Evolutionary conservation across 208 protist species (phyloP).

Genomic region (Acanthamoeba sp.): DNA sequence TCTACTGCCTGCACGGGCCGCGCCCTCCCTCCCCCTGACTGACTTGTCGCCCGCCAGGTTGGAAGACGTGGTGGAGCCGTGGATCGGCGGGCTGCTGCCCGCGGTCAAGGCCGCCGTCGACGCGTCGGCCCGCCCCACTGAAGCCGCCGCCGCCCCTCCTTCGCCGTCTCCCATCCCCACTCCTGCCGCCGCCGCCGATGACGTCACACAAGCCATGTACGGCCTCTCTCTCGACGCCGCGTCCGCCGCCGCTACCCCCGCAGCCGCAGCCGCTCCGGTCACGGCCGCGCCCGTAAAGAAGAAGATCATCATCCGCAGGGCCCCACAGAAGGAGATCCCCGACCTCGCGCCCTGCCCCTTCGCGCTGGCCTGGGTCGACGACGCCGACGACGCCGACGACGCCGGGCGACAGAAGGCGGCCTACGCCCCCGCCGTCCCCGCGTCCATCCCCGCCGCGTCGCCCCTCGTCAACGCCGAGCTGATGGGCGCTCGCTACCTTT

Average conservation of each 20-base stretch:
- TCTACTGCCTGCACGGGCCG: too few relatives aligned
- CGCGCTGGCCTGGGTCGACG: not conserved
- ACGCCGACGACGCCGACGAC: not conserved
- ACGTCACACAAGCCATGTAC: constrained; percentile 56
- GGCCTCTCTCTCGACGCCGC: not conserved
- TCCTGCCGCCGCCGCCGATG: not conserved
- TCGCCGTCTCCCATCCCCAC: too few relatives aligned
- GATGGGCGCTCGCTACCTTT: constrained; percentile 20
- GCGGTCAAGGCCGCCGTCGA: not conserved
- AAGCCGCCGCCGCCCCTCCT: not conserved
- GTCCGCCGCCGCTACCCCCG: not conserved
- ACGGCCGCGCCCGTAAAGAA: constrained; percentile 23
- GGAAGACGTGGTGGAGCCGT: constrained; percentile 59
- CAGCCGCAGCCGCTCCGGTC: not conserved
- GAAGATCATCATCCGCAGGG: constrained; percentile 57
- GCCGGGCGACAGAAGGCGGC: too few relatives aligned
- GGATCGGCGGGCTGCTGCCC: not conserved
- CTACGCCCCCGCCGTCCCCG: not conserved
- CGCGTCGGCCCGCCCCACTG: not conserved
- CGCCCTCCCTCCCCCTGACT: not conserved
- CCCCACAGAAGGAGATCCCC: constrained; percentile 39
- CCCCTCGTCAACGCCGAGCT: not conserved
- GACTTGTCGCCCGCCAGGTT: not conserved
- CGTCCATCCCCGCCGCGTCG: not conserved
- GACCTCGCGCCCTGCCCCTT: constrained; percentile 48